Conservation (phyloP, 805 yeast genomes). For the Pichia sporocuriosa region DNA sequence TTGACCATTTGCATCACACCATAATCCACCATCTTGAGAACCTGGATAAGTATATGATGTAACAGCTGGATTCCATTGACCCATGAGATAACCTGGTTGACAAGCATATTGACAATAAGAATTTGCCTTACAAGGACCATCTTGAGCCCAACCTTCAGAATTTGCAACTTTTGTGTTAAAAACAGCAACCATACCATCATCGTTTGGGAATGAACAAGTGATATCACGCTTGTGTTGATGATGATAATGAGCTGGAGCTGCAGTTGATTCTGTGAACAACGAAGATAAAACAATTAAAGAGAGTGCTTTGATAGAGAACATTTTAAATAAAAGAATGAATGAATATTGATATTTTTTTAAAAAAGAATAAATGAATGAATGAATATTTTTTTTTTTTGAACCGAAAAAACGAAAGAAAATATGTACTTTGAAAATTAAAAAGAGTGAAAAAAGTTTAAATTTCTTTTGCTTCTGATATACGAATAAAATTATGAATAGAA, state of each 20-base stretch:
- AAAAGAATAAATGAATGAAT: slow-evolving; percentile 4
- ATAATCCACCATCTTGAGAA: slow-evolving; percentile 77
- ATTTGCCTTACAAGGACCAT: slow-evolving; percentile 68
- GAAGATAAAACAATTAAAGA: slow-evolving; percentile 1
- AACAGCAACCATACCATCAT: slow-evolving; percentile 63
- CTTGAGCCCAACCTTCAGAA: slow-evolving; percentile 87
- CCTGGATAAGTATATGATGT: slow-evolving; percentile 72
- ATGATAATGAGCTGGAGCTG: slow-evolving; percentile 13
- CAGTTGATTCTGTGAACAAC: neutral
- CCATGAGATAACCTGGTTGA: slow-evolving; percentile 79
- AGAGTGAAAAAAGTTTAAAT: no score
- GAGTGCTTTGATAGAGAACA: slow-evolving; percentile 9
- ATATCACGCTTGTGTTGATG: slow-evolving; percentile 8
- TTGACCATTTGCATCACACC: slow-evolving; percentile 66
- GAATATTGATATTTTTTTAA: neutral
- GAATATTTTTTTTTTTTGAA: neutral
- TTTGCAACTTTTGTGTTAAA: slow-evolving; percentile 38
- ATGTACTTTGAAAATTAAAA: neutral
- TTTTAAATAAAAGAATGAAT: slow-evolving; percentile 4
- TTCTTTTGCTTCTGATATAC: no score
- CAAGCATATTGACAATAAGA: slow-evolving; percentile 88
- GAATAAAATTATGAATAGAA: no score
- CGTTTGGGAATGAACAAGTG: slow-evolving; percentile 59
- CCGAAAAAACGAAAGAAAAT: no score
- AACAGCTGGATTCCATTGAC: slow-evolving; percentile 78